Percentiles rank a stretch among this genome's conserved stretches.
Conservation (phyloP, 2,329 filamentous ascomycete genomes). For the Pleomassaria siparia region DNA sequence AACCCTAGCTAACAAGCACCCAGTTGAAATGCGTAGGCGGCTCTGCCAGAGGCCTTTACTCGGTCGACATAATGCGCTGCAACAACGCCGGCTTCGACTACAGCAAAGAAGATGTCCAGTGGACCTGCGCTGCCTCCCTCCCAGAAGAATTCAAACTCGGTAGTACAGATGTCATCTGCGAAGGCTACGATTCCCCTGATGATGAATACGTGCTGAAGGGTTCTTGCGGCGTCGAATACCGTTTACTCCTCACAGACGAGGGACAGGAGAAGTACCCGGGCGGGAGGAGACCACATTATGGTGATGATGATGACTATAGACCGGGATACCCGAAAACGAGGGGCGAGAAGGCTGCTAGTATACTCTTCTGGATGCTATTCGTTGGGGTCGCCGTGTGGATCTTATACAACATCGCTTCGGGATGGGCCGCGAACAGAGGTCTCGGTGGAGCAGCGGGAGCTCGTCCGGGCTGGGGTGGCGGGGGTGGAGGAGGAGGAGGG, state of each 20-base stretch:
- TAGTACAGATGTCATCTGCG: conserved; percentile 86
- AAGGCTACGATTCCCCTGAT: conserved; percentile 75
- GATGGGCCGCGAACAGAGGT: conserved; percentile 24
- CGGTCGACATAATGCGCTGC: conserved; percentile 83
- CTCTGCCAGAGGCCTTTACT: conserved; percentile 62
- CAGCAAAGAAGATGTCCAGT: conserved; percentile 80
- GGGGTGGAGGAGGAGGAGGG: conserved; percentile 41
- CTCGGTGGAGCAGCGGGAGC: conserved; percentile 25
- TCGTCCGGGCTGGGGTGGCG: conserved; percentile 41
- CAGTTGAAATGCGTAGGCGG: conserved; percentile 64
- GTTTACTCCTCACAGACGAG: conserved; percentile 72
- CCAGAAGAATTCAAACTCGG: conserved; percentile 72
- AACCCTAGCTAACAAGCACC: neutral
- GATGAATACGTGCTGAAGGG: conserved; percentile 89
- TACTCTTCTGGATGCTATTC: conserved; percentile 65
- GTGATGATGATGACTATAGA: conserved; percentile 39
- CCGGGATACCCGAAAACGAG: conserved; percentile 26
- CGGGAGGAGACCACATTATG: conserved; percentile 46
- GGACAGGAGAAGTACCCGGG: conserved; percentile 73
- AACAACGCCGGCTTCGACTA: conserved; percentile 83
- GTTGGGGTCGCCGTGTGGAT: conserved; percentile 63
- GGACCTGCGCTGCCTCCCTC: conserved; percentile 75
- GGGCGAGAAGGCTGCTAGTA: conserved; percentile 32
- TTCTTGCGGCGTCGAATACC: conserved; percentile 90
- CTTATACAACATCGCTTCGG: conserved; percentile 56